These are phyloP conservation scores for Crithidia brevicula DNA, from an alignment of 208 protist species.

Conservation along the genomic window DNA sequence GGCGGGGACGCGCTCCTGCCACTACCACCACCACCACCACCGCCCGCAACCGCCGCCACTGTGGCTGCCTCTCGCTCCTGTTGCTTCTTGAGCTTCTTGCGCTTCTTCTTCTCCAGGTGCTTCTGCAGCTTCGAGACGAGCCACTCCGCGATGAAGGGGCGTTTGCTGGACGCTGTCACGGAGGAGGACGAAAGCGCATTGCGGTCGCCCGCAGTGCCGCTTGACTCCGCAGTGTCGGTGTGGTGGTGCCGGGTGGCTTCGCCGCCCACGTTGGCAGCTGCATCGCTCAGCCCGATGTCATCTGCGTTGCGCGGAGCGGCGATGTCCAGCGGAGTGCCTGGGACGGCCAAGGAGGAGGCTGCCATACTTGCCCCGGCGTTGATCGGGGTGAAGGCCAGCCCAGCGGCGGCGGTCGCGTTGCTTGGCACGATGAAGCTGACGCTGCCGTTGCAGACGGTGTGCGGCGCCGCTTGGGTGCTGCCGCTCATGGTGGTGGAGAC, in stretches of 20 bases:
- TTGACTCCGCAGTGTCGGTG: conserved; percentile 3
- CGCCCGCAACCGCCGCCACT: not conserved
- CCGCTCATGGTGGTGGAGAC: not conserved
- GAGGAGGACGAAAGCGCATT: too few species aligned
- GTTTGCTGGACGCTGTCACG: not conserved
- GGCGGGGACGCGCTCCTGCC: not conserved
- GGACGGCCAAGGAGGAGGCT: not conserved
- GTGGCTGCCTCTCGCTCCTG: conserved; percentile 26
- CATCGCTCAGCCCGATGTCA: conserved; percentile 14
- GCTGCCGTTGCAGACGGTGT: conserved; percentile 3
- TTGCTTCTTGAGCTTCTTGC: conserved; percentile 23
- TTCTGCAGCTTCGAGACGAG: conserved; percentile 35
- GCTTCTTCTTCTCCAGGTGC: conserved; percentile 35
- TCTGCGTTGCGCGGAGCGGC: conserved; percentile 24
- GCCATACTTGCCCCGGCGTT: not conserved
- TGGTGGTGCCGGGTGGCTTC: not conserved
- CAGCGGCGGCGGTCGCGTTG: not conserved
- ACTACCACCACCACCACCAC: too few species aligned
- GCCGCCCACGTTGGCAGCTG: conserved; percentile 1
- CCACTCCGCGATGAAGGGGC: conserved; percentile 25
- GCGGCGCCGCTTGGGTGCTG: not conserved
- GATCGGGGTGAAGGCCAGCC: not conserved
- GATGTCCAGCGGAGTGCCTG: not conserved
- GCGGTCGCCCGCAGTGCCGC: not conserved
- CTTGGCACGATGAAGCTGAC: conserved; percentile 5